A percentile compares a stretch with the other conserved stretches of the same genome.
Evolutionary conservation across 495 filamentous ascomycete genomes (phyloP).

Genomic region (Aspergillus bridgeri): DNA sequence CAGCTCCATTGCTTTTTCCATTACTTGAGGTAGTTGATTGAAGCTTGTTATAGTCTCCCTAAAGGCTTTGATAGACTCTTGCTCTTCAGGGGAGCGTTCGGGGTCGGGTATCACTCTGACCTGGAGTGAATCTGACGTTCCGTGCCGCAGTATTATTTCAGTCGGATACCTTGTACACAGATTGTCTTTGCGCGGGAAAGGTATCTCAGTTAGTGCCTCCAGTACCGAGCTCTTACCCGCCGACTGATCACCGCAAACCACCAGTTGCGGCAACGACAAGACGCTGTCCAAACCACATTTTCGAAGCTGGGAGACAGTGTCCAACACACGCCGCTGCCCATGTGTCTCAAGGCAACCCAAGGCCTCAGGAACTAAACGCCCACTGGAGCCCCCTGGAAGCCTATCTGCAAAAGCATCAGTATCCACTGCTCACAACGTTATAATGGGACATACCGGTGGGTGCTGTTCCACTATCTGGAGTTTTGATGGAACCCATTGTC

Average conservation of each 20-base stretch:
- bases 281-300: too few species aligned
- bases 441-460: too few species aligned
- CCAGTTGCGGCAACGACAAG: constrained; percentile 59
- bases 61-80: not conserved
- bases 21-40: not conserved
- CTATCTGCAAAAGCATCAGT: too few species aligned
- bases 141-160: constrained; percentile 24
- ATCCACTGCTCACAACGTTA: too few species aligned
- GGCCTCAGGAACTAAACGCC: too few species aligned
- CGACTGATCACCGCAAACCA: constrained; percentile 63
- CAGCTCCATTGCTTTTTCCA: not conserved
- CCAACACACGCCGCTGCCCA: too few species aligned
- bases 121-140: not conserved
- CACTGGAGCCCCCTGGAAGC: too few species aligned
- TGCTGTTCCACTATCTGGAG: too few species aligned
- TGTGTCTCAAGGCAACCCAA: too few species aligned
- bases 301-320: too few species aligned
- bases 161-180: constrained; percentile 63
- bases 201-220: constrained; percentile 61
- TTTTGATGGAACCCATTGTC: too few species aligned
- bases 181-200: constrained; percentile 58
- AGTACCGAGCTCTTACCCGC: constrained; percentile 65
- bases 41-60: not conserved
- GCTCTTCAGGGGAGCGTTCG: constrained; percentile 1
- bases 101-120: constrained; percentile 4